A percentile compares a stretch with the other conserved stretches of the same genome.
These are phyloP conservation scores for Acacia acuminata DNA, from an alignment of 306 rosid genomes.

Conservation along the genomic window DNA sequence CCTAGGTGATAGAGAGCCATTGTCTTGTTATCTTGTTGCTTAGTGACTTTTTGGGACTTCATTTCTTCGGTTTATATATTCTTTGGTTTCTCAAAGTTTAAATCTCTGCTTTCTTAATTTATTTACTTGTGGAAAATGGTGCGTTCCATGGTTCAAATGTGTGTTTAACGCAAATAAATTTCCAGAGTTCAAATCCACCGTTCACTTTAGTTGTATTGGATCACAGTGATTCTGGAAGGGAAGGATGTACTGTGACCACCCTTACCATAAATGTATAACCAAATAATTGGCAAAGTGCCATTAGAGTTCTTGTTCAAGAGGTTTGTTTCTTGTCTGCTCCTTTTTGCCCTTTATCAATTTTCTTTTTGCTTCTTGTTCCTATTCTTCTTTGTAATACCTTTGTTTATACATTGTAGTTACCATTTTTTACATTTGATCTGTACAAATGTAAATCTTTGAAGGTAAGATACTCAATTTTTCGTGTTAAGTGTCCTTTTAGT, in stretches of 20 bases:
- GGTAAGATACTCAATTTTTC: neutral
- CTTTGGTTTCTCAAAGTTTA: constrained; percentile 16
- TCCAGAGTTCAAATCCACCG: constrained; percentile 98
- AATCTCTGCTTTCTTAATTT: neutral
- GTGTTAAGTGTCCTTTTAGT: neutral
- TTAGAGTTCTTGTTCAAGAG: constrained; percentile 97
- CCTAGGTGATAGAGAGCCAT: constrained; percentile 1
- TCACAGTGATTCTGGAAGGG: constrained; percentile 99
- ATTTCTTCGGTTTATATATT: neutral
- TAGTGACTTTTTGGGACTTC: constrained; percentile 7
- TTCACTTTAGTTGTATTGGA: constrained; percentile 96
- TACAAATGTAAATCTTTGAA: neutral
- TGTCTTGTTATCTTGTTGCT: neutral
- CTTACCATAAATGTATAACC: constrained; percentile 97
- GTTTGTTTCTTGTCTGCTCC: constrained; percentile 47
- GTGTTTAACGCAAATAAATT: constrained; percentile 33
- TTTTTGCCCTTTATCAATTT: constrained; percentile 11
- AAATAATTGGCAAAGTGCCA: constrained; percentile 88
- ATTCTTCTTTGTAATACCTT: constrained; percentile 11
- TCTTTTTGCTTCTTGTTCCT: constrained; percentile 23
- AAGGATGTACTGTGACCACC: constrained; percentile 99
- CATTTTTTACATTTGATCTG: neutral
- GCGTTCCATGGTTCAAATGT: constrained; percentile 27
- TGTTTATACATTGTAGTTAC: neutral
- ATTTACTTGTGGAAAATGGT: neutral